Evolutionary conservation across 495 filamentous ascomycete species (phyloP), one percentile per base, ranked within the genome.

Genomic region (Penicillium fimorum): DNA sequence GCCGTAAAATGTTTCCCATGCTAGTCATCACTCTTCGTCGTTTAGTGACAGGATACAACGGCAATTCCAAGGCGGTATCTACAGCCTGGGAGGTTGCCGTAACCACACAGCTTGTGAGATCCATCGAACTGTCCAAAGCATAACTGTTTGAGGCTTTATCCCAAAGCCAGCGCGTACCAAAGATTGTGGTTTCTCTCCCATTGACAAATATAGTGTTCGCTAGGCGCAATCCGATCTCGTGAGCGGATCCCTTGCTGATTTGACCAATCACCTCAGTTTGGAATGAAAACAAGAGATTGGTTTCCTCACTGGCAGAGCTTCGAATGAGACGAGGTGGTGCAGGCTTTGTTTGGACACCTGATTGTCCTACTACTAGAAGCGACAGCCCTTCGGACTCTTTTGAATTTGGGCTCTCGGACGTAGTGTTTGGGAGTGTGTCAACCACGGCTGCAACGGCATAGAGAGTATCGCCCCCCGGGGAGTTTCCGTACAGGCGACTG

Each of bases 1-100:
- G 81, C 45, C 89, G 84, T 22, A 96, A 69, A 42, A 96, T 93
- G 63, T 96, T 96, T 11, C 92, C 92, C 69, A 94, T 84, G 40
- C 87, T 81, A 18, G 80, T 76, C 15, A 83, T 70, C 53, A 96
- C 83, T 44, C 68, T 79, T 40, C 87, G 80, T 37, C 87, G 79
- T 25, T 76, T 67, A 0, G 87, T 91, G 6, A 96, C 65, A 0
- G 87, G 83, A 35, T 85, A 51, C 12, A 91, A 69, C n/a, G 81
- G 82, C 41, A 86, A 59, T 10, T 64, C n/a, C 51, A 75, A 47
- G 64, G 58, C 58, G 60, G 66, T 50, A 27, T 69, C 59, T 6
- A 55, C 17, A 29, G 59, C 43, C 0, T 50, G 46, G 15, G 63
- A 63, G 1, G 53, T 53, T 15, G 67, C 57, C 30, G 53, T 63